Evolutionary conservation across 179 eudicot genomes (phyloP).

Genomic region (Beta corolliflora): DNA sequence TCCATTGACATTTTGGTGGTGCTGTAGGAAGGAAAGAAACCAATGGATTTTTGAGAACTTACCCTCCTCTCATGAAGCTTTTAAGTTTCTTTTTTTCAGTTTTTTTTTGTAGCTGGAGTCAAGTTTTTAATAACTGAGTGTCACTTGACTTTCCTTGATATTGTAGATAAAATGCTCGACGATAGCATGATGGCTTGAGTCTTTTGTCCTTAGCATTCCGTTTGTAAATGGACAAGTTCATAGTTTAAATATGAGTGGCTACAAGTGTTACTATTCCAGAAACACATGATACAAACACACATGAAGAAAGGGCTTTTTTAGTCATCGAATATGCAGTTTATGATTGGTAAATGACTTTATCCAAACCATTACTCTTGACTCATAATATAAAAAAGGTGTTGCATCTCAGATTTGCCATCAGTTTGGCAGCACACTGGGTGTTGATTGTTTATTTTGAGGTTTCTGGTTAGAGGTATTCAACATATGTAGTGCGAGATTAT

Average conservation of each 20-base stretch:
- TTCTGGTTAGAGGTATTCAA: background rate
- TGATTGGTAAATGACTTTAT: background rate
- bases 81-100: too few relatives aligned
- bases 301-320: background rate
- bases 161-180: too few relatives aligned
- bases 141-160: too few relatives aligned
- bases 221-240: background rate
- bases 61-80: too few relatives aligned
- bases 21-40: too few relatives aligned
- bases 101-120: too few relatives aligned
- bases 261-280: background rate
- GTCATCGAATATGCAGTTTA: background rate
- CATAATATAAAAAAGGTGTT: background rate
- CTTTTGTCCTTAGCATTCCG: too few relatives aligned
- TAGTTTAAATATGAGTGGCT: background rate
- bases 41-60: too few relatives aligned
- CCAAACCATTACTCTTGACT: background rate
- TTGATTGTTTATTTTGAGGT: background rate
- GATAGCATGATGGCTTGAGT: too few relatives aligned
- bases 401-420: background rate
- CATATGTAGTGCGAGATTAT: background rate
- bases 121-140: too few relatives aligned
- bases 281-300: background rate
- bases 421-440: background rate
- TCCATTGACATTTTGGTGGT: too few relatives aligned